These are phyloP conservation scores for Sequoia sempervirens DNA, from an alignment of 75 land plant species.

Conservation along the genomic window DNA sequence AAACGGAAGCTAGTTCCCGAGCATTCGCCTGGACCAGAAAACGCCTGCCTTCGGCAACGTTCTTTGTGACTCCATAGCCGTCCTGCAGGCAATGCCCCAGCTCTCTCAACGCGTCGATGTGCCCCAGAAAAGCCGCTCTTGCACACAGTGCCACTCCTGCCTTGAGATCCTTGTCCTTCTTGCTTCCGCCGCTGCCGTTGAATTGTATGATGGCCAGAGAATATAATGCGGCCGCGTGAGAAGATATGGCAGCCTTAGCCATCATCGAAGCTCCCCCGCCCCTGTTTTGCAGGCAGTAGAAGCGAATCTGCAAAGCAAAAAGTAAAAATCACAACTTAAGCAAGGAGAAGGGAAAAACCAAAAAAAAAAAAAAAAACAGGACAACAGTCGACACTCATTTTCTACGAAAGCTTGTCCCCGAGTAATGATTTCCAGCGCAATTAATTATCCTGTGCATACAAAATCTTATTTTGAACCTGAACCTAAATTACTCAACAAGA, in stretches of 20 bases:
- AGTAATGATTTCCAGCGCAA: neutral
- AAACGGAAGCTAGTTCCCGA: conserved; percentile 43
- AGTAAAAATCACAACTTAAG: neutral
- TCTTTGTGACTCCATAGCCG: conserved; percentile 62
- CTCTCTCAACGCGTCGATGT: conserved; percentile 84
- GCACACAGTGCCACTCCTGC: conserved; percentile 87
- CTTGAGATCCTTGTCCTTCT: conserved; percentile 82
- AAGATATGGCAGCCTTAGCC: conserved; percentile 78
- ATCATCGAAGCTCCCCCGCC: conserved; percentile 64
- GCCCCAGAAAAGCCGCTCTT: conserved; percentile 70
- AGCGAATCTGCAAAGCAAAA: conserved; percentile 42
- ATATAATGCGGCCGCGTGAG: conserved; percentile 78
- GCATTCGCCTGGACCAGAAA: conserved; percentile 64
- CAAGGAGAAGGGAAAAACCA: neutral
- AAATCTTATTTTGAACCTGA: neutral
- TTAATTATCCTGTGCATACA: too few relatives aligned
- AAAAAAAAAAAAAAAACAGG: too few relatives aligned
- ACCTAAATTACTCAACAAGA: neutral
- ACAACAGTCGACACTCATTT: too few relatives aligned
- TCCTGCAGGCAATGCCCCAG: conserved; percentile 90
- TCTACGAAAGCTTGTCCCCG: neutral
- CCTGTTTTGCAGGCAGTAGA: conserved; percentile 59
- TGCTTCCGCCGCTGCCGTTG: conserved; percentile 90
- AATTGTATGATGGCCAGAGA: conserved; percentile 84
- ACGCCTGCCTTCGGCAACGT: conserved; percentile 46